These are phyloP conservation scores for Kalanchoe fedtschenkoi DNA, from an alignment of 164 flowering plant genomes.

Conservation along the genomic window DNA sequence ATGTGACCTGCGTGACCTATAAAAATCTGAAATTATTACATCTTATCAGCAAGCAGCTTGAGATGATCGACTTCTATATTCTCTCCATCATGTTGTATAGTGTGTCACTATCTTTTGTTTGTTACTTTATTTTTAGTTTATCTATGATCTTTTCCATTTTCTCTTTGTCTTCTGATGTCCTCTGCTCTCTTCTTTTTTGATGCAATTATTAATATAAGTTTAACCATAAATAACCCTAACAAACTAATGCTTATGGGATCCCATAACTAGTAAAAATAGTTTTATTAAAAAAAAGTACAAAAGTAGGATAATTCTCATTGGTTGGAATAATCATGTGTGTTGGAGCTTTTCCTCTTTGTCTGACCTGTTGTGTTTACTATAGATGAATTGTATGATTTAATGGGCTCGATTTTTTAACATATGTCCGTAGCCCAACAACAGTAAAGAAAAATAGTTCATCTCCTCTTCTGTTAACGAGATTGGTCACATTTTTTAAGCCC, in stretches of 20 bases:
- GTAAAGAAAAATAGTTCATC: not conserved
- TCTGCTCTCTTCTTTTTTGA: conserved; percentile 1
- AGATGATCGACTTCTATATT: not conserved
- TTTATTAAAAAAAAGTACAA: not conserved
- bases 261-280: conserved; percentile 2
- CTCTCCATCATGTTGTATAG: not conserved
- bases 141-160: not conserved
- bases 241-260: conserved; percentile 3
- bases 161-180: not conserved
- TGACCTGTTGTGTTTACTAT: not conserved
- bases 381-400: not conserved
- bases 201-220: not conserved
- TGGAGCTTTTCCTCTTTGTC: conserved; percentile 5
- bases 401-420: not conserved
- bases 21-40: not conserved
- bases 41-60: not conserved
- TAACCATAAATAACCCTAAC: not conserved
- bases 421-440: not conserved
- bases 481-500: too few species aligned
- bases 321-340: not conserved
- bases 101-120: conserved; percentile 1
- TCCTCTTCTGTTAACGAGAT: too few species aligned
- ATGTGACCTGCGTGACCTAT: conserved; percentile 4
- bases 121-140: not conserved
- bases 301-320: not conserved